Percentiles rank a stretch among this genome's conserved stretches.
Evolutionary conservation across 2,329 filamentous ascomycete genomes (phyloP).

Genomic region (Fusarium nurragi): DNA sequence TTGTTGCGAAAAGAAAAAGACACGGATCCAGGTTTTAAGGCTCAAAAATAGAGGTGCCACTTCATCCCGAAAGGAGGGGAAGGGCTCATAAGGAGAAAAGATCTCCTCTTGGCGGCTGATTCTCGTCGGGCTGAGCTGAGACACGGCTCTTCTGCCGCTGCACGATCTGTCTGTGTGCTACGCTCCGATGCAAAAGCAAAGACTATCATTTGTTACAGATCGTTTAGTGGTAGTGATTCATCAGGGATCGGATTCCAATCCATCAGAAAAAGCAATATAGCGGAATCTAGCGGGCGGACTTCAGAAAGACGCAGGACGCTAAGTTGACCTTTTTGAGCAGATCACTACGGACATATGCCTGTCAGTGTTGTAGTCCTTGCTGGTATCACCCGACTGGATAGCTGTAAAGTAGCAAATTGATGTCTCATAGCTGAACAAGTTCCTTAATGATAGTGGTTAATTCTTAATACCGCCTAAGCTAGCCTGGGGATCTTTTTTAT

Average conservation of each 20-base stretch:
- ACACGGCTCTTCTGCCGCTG: not conserved
- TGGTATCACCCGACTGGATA: too few relatives aligned
- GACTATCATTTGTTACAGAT: not conserved
- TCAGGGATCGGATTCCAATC: not conserved
- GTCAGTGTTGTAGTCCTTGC: too few relatives aligned
- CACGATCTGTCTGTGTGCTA: not conserved
- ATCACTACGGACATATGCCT: too few relatives aligned
- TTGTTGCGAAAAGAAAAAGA: not conserved
- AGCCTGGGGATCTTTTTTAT: too few relatives aligned
- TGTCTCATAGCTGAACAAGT: too few relatives aligned
- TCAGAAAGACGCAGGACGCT: too few relatives aligned
- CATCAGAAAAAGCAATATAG: not conserved
- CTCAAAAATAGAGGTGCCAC: not conserved
- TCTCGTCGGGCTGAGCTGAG: constrained; percentile 1
- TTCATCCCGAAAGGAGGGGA: not conserved
- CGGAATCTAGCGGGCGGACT: not conserved
- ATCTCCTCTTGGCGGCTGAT: not conserved
- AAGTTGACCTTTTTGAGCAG: too few relatives aligned
- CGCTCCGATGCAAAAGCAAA: not conserved
- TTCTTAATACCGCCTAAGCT: too few relatives aligned
- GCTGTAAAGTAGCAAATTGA: too few relatives aligned
- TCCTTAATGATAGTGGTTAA: too few relatives aligned
- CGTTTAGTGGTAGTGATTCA: not conserved
- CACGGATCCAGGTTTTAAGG: not conserved
- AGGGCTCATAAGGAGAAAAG: not conserved